These are phyloP conservation scores for Noccaea caerulescens DNA, from an alignment of 345 rosid species.

Conservation along the genomic window DNA sequence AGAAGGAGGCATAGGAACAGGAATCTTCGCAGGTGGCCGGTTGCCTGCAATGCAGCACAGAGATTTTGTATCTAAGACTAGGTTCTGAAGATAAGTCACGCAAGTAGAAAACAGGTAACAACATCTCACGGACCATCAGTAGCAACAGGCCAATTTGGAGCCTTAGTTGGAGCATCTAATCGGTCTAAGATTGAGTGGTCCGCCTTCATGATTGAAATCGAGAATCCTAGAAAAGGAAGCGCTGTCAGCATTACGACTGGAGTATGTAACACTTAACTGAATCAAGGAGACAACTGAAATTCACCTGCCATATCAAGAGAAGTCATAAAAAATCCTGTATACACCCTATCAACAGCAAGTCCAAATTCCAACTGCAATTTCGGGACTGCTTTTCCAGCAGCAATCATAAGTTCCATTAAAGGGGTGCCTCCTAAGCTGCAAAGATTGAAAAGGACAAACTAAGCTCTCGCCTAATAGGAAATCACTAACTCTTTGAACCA, in stretches of 20 bases:
- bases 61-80: constrained; percentile 4
- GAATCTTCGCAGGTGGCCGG: constrained; percentile 91
- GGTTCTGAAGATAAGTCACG: background rate
- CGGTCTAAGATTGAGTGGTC: constrained; percentile 66
- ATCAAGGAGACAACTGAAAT: constrained; percentile 28
- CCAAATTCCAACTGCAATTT: constrained; percentile 92
- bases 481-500: constrained; percentile 1
- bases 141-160: constrained; percentile 95
- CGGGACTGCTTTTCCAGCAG: constrained; percentile 89
- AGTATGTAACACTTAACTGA: constrained; percentile 25
- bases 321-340: constrained; percentile 95
- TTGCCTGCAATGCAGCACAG: constrained; percentile 55
- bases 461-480: constrained; percentile 9
- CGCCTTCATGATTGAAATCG: constrained; percentile 92
- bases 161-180: constrained; percentile 91
- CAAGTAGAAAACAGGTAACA: constrained; percentile 5
- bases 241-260: constrained; percentile 18
- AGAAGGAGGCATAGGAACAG: constrained; percentile 75
- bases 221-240: constrained; percentile 64
- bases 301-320: constrained; percentile 99
- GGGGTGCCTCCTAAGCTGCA: constrained; percentile 94
- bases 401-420: constrained; percentile 92
- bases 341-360: constrained; percentile 96
- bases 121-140: constrained; percentile 66
- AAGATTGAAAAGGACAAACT: constrained; percentile 8